Percentiles rank a stretch among this genome's conserved stretches.
phyloP scores from a whole-genome alignment of 2,329 filamentous ascomycete genomes.

The Aspergillus sp. region DNA sequence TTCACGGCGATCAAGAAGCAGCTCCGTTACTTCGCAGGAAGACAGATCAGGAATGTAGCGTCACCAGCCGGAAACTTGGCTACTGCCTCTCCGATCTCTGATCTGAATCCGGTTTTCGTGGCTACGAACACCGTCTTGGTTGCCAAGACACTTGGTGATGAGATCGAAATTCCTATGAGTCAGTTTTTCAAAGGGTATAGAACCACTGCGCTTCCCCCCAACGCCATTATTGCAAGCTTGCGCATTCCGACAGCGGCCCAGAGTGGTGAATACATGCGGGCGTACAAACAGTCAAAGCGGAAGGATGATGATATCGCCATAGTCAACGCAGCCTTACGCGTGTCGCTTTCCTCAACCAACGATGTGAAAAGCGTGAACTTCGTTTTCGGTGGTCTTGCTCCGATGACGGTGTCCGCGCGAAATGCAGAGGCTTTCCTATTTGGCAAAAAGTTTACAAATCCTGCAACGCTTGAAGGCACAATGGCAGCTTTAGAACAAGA shows the following conservation, averaged over 20 bases:
- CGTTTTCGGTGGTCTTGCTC: constrained; percentile 93
- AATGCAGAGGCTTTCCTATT: constrained; percentile 70
- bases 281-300: constrained; percentile 94
- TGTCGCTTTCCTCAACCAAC: constrained; percentile 68
- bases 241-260: constrained; percentile 75
- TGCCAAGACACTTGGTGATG: constrained; percentile 71
- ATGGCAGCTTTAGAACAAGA: constrained; percentile 89
- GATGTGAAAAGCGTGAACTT: constrained; percentile 73
- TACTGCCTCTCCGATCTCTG: constrained; percentile 93
- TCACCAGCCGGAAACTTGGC: constrained; percentile 92
- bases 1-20: constrained; percentile 93
- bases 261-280: constrained; percentile 78
- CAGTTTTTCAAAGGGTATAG: constrained; percentile 92
- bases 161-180: constrained; percentile 84
- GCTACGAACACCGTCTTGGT: constrained; percentile 79
- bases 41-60: constrained; percentile 96
- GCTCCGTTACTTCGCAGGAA: constrained; percentile 88
- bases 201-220: constrained; percentile 73
- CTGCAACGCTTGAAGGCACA: constrained; percentile 79
- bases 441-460: constrained; percentile 76
- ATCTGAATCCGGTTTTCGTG: constrained; percentile 91
- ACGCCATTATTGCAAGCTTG: constrained; percentile 83
- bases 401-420: constrained; percentile 84
- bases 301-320: constrained; percentile 99
- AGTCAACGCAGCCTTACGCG: constrained; percentile 80